These are phyloP conservation scores for Kodamaea laetipori DNA, from an alignment of 805 yeast species.

Conservation along the genomic window DNA sequence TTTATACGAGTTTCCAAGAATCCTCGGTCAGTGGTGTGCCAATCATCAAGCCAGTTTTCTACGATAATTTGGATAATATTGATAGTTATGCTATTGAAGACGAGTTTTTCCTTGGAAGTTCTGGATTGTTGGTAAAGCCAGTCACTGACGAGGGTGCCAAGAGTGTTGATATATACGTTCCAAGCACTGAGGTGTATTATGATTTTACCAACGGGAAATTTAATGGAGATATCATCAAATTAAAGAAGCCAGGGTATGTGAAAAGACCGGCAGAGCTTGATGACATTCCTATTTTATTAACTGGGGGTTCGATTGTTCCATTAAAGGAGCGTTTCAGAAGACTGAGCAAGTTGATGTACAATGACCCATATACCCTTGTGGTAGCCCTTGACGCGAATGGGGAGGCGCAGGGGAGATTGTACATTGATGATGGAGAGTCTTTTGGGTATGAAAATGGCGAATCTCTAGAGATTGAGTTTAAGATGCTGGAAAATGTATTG, in stretches of 20 bases:
- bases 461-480: slow-evolving; percentile 46
- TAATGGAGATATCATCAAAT: slow-evolving; percentile 23
- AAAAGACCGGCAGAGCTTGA: slow-evolving; percentile 50
- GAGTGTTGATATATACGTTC: slow-evolving; percentile 49
- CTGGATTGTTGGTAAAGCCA: slow-evolving; percentile 79
- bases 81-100: slow-evolving; percentile 68
- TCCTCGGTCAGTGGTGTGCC: slow-evolving; percentile 66
- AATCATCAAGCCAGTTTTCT: slow-evolving; percentile 67
- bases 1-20: slow-evolving; percentile 77
- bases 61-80: slow-evolving; percentile 50
- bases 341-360: slow-evolving; percentile 69
- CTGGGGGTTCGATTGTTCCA: slow-evolving; percentile 77
- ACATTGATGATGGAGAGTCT: slow-evolving; percentile 84
- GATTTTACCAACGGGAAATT: slow-evolving; percentile 47
- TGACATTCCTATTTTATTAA: slow-evolving; percentile 68
- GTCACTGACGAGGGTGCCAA: slow-evolving; percentile 58
- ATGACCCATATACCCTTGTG: slow-evolving; percentile 79
- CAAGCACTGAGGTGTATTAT: slow-evolving; percentile 58
- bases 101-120: slow-evolving; percentile 74
- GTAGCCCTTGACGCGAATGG: slow-evolving; percentile 57
- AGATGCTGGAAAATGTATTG: slow-evolving; percentile 12
- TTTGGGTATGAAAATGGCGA: slow-evolving; percentile 57
- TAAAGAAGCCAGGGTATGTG: slow-evolving; percentile 33
- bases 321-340: slow-evolving; percentile 77
- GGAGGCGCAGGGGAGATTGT: slow-evolving; percentile 58